Evolutionary conservation across 2,329 filamentous ascomycete species (phyloP).

Genomic region (Cyphellophora attinorum): DNA sequence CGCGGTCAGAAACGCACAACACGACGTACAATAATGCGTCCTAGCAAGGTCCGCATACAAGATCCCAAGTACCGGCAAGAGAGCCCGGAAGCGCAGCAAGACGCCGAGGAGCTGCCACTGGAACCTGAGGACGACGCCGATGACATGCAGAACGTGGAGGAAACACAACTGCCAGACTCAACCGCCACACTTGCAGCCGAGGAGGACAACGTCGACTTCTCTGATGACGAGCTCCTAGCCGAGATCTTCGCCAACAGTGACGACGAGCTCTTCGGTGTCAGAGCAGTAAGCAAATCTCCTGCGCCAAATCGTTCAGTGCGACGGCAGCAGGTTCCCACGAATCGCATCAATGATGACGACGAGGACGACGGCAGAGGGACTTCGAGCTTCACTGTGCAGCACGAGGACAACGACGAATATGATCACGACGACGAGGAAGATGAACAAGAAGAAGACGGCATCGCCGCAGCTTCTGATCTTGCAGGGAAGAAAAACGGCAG

Average conservation of each 20-base stretch:
- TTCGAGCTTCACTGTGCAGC: neutral
- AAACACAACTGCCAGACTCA: constrained; percentile 6
- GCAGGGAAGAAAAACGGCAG: constrained; percentile 1
- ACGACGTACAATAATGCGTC: constrained; percentile 33
- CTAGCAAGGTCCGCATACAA: constrained; percentile 22
- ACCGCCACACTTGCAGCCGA: constrained; percentile 6
- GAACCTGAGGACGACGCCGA: constrained; percentile 9
- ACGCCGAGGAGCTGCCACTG: constrained; percentile 15
- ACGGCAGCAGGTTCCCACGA: too few relatives aligned
- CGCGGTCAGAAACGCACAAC: constrained; percentile 41
- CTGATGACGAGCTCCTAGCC: neutral
- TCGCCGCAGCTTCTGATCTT: neutral
- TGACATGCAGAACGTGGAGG: neutral
- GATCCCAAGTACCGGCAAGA: constrained; percentile 10
- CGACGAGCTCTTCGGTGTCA: neutral
- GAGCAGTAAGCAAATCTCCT: neutral
- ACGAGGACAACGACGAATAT: constrained; percentile 1
- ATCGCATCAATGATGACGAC: constrained; percentile 2
- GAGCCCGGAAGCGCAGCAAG: constrained; percentile 12
- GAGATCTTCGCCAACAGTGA: neutral
- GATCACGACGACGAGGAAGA: constrained; percentile 5
- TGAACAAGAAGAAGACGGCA: constrained; percentile 3
- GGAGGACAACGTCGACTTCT: constrained; percentile 1
- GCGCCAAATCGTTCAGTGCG: neutral
- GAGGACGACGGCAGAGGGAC: constrained; percentile 3